These are phyloP conservation scores for Trametopsis cervina DNA, from an alignment of 768 basidiomycete species.

Conservation along the genomic window DNA sequence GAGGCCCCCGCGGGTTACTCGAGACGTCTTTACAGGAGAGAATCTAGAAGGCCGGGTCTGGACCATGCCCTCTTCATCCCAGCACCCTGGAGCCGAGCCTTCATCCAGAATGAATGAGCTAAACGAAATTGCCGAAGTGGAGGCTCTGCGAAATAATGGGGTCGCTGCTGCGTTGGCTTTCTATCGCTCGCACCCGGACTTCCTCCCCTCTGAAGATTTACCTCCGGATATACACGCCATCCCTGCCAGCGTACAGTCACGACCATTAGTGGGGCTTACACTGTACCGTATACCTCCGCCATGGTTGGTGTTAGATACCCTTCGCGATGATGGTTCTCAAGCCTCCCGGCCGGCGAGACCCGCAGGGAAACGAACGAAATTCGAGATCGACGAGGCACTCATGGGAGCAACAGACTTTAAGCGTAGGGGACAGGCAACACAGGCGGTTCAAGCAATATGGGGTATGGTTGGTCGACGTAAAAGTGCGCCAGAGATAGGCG, in stretches of 20 bases:
- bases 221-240: background rate
- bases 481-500: background rate
- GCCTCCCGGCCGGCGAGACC: background rate
- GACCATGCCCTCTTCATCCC: background rate
- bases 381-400: background rate
- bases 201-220: background rate
- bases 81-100: no score
- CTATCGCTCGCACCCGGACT: conserved; percentile 4
- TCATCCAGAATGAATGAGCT: no score
- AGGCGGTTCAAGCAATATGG: conserved; percentile 1
- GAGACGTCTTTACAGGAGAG: background rate
- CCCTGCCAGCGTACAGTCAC: background rate
- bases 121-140: background rate
- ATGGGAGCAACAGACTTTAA: background rate
- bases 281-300: conserved; percentile 20
- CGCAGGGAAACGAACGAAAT: background rate
- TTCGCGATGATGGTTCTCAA: background rate
- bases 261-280: conserved; percentile 8
- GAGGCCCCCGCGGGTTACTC: background rate
- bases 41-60: background rate
- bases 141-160: conserved; percentile 3
- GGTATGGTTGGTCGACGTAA: conserved; percentile 2
- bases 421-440: background rate
- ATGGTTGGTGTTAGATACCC: conserved; percentile 7
- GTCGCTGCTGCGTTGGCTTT: conserved; percentile 3